phyloP scores from a whole-genome alignment of 2,329 filamentous ascomycete species.

The Cercospora zeae-maydis region DNA sequence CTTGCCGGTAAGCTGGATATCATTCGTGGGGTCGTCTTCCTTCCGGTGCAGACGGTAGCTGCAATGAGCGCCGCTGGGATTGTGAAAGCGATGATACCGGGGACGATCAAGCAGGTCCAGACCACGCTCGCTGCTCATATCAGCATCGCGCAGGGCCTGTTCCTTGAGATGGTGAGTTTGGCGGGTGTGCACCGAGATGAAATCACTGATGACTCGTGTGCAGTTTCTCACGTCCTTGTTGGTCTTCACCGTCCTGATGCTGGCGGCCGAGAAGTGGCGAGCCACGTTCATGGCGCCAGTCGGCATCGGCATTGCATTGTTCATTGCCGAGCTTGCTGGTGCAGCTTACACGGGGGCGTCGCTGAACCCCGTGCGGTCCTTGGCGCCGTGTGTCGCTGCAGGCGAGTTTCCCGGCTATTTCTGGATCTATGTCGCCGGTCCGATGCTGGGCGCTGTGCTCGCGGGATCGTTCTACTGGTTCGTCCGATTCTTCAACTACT shows the following conservation, averaged over 20 bases:
- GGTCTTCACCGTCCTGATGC: constrained; percentile 36
- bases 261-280: constrained; percentile 36
- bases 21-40: constrained; percentile 28
- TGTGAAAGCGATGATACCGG: constrained; percentile 32
- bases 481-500: constrained; percentile 28
- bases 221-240: constrained; percentile 33
- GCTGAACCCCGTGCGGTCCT: constrained; percentile 36
- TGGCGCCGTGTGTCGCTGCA: constrained; percentile 33
- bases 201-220: constrained; percentile 11
- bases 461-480: constrained; percentile 34
- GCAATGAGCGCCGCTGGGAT: constrained; percentile 34
- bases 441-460: constrained; percentile 30
- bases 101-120: constrained; percentile 28
- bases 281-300: constrained; percentile 30
- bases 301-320: constrained; percentile 26
- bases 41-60: constrained; percentile 33
- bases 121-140: constrained; percentile 31
- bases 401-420: constrained; percentile 31
- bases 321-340: constrained; percentile 25
- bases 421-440: constrained; percentile 33
- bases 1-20: constrained; percentile 26
- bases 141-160: constrained; percentile 31
- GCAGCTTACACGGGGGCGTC: constrained; percentile 34
- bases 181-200: too few relatives aligned
- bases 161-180: constrained; percentile 34